Conservation (phyloP, 2,329 filamentous ascomycete species). For the Boeremia lycopersici region DNA sequence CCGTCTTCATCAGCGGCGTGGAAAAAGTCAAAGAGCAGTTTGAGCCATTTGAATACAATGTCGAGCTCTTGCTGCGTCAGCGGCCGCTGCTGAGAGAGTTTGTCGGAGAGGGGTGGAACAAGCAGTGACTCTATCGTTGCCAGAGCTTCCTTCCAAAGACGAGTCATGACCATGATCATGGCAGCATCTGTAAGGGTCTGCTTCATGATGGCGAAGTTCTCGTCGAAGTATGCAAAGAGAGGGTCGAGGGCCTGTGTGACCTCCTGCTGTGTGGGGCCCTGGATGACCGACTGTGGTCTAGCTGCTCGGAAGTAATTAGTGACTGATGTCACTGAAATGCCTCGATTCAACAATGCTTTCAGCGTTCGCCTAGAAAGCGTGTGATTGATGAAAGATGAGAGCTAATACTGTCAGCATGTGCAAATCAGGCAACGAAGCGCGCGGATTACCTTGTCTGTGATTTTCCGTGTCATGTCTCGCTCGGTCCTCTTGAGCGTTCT, state of each 20-base stretch:
- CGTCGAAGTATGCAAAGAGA: constrained; percentile 92
- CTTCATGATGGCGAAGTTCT: constrained; percentile 99
- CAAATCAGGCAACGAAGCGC: constrained; percentile 24
- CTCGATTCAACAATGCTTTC: constrained; percentile 73
- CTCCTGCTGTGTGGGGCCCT: constrained; percentile 71
- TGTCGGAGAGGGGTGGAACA: constrained; percentile 93
- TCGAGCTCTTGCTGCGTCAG: constrained; percentile 88
- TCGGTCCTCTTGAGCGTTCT: constrained; percentile 93
- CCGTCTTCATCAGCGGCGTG: constrained; percentile 87
- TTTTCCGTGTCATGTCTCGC: constrained; percentile 96
- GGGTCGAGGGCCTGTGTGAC: constrained; percentile 81
- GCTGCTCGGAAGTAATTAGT: constrained; percentile 67
- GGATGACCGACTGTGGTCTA: constrained; percentile 55
- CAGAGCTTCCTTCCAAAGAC: constrained; percentile 96
- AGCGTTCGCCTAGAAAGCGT: constrained; percentile 85
- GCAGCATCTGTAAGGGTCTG: constrained; percentile 90
- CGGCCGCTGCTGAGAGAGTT: constrained; percentile 83
- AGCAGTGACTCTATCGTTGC: constrained; percentile 88
- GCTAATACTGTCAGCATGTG: constrained; percentile 56
- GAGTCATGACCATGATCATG: constrained; percentile 99
- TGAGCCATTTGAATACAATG: constrained; percentile 92
- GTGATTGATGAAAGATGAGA: constrained; percentile 89
- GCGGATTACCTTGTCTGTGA: constrained; percentile 84
- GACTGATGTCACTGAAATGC: constrained; percentile 73
- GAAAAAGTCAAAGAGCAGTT: constrained; percentile 92